These are phyloP conservation scores for Arabidopsis lyrata DNA, from an alignment of 441 rosid genomes.

Conservation along the genomic window DNA sequence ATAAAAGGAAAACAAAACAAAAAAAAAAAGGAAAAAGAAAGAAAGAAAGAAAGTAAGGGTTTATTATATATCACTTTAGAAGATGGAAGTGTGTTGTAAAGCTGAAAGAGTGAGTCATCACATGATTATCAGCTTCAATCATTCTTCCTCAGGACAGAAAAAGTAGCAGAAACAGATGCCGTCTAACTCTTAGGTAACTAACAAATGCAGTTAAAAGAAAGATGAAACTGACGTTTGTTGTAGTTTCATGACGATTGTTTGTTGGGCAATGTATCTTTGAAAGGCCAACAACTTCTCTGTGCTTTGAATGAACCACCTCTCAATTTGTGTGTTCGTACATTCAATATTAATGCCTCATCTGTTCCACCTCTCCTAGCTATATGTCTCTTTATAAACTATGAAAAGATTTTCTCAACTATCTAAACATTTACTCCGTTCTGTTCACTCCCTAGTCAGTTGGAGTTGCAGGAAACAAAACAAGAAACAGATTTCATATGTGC, in stretches of 20 bases:
- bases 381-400: conserved; percentile 51
- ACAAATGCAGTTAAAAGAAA: conserved; percentile 7
- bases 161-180: conserved; percentile 20
- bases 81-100: conserved; percentile 42
- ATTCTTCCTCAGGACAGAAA: conserved; percentile 17
- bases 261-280: conserved; percentile 25
- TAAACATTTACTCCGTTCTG: background rate
- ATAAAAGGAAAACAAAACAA: conserved; percentile 9
- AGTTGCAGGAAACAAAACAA: background rate
- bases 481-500: conserved; percentile 28
- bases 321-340: conserved; percentile 2
- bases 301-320: conserved; percentile 43
- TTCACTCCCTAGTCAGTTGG: conserved; percentile 4
- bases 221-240: conserved; percentile 19
- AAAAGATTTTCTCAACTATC: conserved; percentile 33
- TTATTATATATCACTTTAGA: conserved; percentile 23
- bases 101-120: conserved; percentile 38
- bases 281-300: conserved; percentile 38
- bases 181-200: conserved; percentile 17
- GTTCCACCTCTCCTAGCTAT: conserved; percentile 28
- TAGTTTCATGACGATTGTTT: conserved; percentile 33
- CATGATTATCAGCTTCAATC: conserved; percentile 41
- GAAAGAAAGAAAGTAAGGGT: background rate
- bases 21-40: background rate
- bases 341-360: conserved; percentile 34